Evolutionary conservation across 345 rosid genomes (phyloP).

Genomic region (Limnanthes douglasii): DNA sequence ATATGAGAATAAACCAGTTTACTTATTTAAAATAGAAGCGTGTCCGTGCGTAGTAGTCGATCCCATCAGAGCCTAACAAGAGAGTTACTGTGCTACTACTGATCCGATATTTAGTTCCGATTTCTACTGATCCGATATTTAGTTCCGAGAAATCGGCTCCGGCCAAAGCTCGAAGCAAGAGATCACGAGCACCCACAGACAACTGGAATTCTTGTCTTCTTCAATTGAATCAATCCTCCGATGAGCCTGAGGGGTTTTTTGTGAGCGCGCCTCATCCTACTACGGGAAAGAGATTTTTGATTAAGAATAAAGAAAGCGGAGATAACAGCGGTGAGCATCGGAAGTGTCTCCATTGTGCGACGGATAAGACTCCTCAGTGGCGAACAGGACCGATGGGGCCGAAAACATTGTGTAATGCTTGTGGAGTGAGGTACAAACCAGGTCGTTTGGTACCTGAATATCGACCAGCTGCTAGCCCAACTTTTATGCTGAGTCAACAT

Average conservation of each 20-base stretch:
- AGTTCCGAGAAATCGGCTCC: constrained; percentile 41
- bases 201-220: constrained; percentile 56
- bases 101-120: no score
- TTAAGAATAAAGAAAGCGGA: constrained; percentile 3
- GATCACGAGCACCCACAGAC: constrained; percentile 38
- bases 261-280: no score
- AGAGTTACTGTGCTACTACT: no score
- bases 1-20: no score
- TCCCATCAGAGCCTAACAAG: no score
- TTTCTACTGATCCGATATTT: neutral
- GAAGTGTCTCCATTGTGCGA: constrained; percentile 55
- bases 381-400: constrained; percentile 80
- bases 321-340: constrained; percentile 18
- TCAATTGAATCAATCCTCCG: no score
- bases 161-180: constrained; percentile 61
- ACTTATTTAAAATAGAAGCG: no score
- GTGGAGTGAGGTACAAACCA: constrained; percentile 69
- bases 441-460: constrained; percentile 69
- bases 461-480: no score
- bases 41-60: no score
- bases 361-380: constrained; percentile 84
- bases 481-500: constrained; percentile 60
- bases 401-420: no score
- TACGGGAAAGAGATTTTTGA: no score
- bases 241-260: no score